These are phyloP conservation scores for Aspergillus flavus DNA, from an alignment of 2,329 filamentous ascomycete species.

Conservation along the genomic window DNA sequence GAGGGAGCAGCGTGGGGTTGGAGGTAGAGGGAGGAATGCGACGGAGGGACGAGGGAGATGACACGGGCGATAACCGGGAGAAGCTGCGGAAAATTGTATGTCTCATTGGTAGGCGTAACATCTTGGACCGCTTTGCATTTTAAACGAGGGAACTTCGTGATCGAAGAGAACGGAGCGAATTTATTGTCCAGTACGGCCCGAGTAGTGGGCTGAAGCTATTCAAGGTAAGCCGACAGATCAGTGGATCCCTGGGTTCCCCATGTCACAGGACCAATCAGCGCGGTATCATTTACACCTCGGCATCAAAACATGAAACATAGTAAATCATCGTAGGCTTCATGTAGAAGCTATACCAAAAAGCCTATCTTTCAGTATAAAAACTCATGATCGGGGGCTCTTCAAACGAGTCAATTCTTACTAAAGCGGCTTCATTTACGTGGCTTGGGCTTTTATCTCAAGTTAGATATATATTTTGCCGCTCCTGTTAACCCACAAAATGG, in stretches of 20 bases:
- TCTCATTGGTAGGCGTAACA: slow-evolving; percentile 20
- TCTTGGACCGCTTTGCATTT: slow-evolving; percentile 12
- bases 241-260: neutral
- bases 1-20: neutral
- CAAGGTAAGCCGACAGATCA: neutral
- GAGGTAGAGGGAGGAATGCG: slow-evolving; percentile 6
- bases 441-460: too few relatives aligned
- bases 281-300: neutral
- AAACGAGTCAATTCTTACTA: neutral
- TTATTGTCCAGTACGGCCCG: neutral
- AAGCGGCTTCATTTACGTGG: too few relatives aligned
- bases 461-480: too few relatives aligned
- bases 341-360: too few relatives aligned
- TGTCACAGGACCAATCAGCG: neutral
- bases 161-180: neutral
- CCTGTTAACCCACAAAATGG: too few relatives aligned
- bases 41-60: slow-evolving; percentile 1
- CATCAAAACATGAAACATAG: neutral
- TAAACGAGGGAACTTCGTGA: neutral
- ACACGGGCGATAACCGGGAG: neutral
- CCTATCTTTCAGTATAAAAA: neutral
- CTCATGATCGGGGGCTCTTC: too few relatives aligned
- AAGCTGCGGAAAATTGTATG: slow-evolving; percentile 7
- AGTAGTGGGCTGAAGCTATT: neutral
- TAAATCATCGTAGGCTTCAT: neutral